Evolutionary conservation across 1,284 basidiomycete species (phyloP), one percentile per base, ranked within the genome.

Genomic region (Fomes fomentarius): DNA sequence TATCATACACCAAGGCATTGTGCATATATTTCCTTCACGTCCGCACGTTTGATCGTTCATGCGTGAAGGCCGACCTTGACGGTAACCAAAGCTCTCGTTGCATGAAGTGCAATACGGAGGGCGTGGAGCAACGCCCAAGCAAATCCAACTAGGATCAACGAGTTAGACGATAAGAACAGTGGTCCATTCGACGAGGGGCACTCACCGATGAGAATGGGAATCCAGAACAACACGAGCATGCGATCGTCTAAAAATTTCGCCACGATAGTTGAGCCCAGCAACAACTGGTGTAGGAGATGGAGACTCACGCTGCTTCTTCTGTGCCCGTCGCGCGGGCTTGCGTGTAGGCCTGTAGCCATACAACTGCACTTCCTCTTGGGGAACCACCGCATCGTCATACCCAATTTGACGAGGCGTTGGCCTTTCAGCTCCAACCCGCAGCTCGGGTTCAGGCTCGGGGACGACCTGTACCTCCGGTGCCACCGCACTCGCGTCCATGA

Each of bases 161-260:
- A 49, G 40, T 60, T 49, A 57, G 62, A 51, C 28, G 28, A 9
- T 15, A n/a, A 7, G 15, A 8, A 14, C n/a, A 4, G 15, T 15
- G 49, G 12, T 10, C 44, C 43, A 38, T 12, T 54, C 50, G 35
- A 26, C 14, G 21, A 17, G 10, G 37, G 44, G 42, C 1, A 85
- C 88, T 76, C 64, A 91, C 90, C 72, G 60, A 93, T 71, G 28
- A 97, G 77, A 60, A 96, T 92, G 3, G 95, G 95, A 62, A 97
- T 81, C 95, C 95, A 98, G 80, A 98, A 97, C 52, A 93, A 74
- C 47, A 95, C 73, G 44, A 98, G 82, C 95, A 98, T 97, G 43
- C 87, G 86, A 71, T 98, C 94, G 71, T 92, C 94, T 93, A 65
- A 22, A 63, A 34, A n/a, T n/a, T n/a, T n/a, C n/a, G n/a, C n/a